Percentiles rank a stretch among this genome's conserved stretches.
These are phyloP conservation scores for Corinectria fuckeliana DNA, from an alignment of 2,329 filamentous ascomycete species.

Conservation along the genomic window DNA sequence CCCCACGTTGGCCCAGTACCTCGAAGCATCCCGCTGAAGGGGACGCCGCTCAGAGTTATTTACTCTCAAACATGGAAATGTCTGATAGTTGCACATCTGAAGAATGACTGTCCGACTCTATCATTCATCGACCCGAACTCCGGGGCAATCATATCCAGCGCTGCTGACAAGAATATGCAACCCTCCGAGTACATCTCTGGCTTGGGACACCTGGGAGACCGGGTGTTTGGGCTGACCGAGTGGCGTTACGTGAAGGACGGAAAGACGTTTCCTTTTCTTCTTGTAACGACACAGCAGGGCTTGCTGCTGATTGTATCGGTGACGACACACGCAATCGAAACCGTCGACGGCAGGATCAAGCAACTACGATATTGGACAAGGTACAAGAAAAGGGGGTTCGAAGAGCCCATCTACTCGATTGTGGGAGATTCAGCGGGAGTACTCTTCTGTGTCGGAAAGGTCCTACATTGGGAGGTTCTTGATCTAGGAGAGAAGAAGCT, in stretches of 20 bases:
- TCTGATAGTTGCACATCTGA: constrained; percentile 59
- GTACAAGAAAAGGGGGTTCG: constrained; percentile 54
- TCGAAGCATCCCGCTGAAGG: constrained; percentile 54
- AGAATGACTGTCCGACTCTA: constrained; percentile 54
- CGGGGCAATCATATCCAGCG: constrained; percentile 57
- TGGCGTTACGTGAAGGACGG: constrained; percentile 66
- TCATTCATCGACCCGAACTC: constrained; percentile 64
- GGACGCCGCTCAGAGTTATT: constrained; percentile 59
- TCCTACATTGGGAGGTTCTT: constrained; percentile 63
- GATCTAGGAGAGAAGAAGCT: constrained; percentile 59
- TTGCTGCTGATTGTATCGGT: constrained; percentile 63
- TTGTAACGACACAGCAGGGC: constrained; percentile 63
- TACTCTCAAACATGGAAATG: constrained; percentile 61
- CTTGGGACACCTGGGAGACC: constrained; percentile 63
- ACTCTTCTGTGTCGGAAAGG: constrained; percentile 61
- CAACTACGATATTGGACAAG: constrained; percentile 60
- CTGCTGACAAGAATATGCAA: constrained; percentile 51
- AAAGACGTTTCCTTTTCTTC: constrained; percentile 67
- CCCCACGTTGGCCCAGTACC: constrained; percentile 54
- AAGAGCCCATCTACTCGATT: constrained; percentile 61
- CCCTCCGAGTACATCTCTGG: constrained; percentile 58
- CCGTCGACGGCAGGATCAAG: constrained; percentile 21
- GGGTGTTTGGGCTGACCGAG: constrained; percentile 66
- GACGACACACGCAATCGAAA: constrained; percentile 34
- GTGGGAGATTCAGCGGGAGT: constrained; percentile 61